Evolutionary conservation across 2,329 filamentous ascomycete species (phyloP), one percentile per base, ranked within the genome.

Genomic region (Botrytis hyacinthi): DNA sequence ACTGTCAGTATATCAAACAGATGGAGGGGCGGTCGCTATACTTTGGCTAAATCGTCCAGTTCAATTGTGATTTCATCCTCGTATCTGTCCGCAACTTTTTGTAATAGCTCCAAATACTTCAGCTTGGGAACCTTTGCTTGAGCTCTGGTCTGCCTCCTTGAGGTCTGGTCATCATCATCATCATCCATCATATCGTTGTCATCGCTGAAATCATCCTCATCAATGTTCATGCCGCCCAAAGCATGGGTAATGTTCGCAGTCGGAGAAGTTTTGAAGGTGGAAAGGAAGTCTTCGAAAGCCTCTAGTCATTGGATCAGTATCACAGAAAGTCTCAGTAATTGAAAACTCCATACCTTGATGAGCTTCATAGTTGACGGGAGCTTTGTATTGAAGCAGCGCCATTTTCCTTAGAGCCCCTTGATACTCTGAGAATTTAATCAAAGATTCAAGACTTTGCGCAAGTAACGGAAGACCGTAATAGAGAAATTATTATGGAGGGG

Each of bases 161-260:
- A 79, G 74, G 85, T 84, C 57, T 85, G 84, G 29, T 89, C 89
- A 76, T 93, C 91, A 75, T 90, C 91, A 75, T 90, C 88, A 78
- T 95, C 92, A 81, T 97, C 93, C 90, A 97, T 94, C 81, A 97
- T 93, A 80, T 98, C 94, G 82, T 97, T 93, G 79, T 97, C 94
- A 80, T 97, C 95, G 83, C 92, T 94, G 60, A 93, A 87, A 78
- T 92, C 92, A 83, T 97, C 92, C 80, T 94, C 95, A 82, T 94
- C 92, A 76, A 99, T 92, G 80, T 92, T 92, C 79, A 99, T 90
- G 77, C 92, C 90, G 78, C 93, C 90, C 66, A 99, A 88, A 62
- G 94, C 94, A 81, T 95, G 91, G 57, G 93, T 90, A 77, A 97
- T 90, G 74, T 91, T 91, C 77, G 87, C 88, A 82, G 87, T 89